Base-by-base conservation (phyloP, 2,329 filamentous ascomycete species). In the Cercospora sp. region DNA sequence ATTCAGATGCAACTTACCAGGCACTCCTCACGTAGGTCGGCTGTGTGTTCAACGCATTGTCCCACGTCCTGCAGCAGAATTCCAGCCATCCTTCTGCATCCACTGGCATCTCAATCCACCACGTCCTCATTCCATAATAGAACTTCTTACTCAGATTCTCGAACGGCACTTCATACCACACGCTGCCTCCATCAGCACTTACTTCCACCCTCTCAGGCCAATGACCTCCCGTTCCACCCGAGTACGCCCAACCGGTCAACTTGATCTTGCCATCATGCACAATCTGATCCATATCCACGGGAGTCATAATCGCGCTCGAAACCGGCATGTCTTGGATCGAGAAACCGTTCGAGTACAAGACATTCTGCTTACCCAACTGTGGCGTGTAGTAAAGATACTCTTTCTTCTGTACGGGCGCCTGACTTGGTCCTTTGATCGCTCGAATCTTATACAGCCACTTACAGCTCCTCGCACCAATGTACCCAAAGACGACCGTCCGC, bases 251-350 rank as follows among this genome's bases (percentile, higher is more conserved):
- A 5, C 81, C 81, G 59, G 83, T 84, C 69, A 86, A 80, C 5
- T 80, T 80, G 62, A 90, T 89, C 58, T 80, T 82, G 8, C 88
- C 88, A 16, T 85, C 82, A 71, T 90, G 88, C 0, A 90, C 79
- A 32, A 90, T 82, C 1, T 86, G 83, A n/a, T 89, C 84, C 72
- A 88, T 88, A 21, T 85, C 84, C 79, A 82, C 81, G 0, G 89
- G 89, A 0, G 85, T 81, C 86, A 90, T 90, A 72, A 91, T 90
- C 21, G 89, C 89, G 16, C 83, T 86, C 58, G 84, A 86, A 3
- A 91, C 89, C 0, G 89, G 89, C 89, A 91, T 91, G 40, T 91
- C 89, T 74, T 92, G 89, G 73, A 90, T 91, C 70, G 85, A 86
- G 69, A 89, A 88, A 0, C 87, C 89, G 58, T 72, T 68, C 18